Percentiles rank a stretch among this genome's conserved stretches.
phyloP scores from a whole-genome alignment of 78 protist genomes.

The Guillardia theta region DNA sequence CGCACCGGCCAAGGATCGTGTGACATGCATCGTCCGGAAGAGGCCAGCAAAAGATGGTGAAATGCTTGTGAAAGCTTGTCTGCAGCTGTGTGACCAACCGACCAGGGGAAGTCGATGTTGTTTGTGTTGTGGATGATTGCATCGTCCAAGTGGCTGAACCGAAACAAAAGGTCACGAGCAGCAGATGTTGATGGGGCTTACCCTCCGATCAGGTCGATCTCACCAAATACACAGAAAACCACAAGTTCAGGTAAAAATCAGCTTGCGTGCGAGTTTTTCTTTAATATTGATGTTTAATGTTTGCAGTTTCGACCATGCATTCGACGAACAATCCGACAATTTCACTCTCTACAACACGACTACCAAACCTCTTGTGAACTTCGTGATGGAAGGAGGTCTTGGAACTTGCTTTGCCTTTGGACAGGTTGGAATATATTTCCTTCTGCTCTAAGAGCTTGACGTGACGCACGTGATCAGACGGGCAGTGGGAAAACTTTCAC shows the following conservation, averaged over 20 bases:
- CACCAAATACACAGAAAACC: background rate
- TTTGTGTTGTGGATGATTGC: background rate
- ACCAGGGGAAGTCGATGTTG: background rate
- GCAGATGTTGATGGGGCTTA: too few species aligned
- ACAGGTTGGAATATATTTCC: constrained; percentile 68
- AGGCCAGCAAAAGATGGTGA: background rate
- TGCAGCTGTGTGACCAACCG: too few species aligned
- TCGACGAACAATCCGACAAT: constrained; percentile 71
- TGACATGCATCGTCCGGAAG: background rate
- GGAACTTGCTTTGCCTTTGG: constrained; percentile 97
- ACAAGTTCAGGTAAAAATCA: background rate
- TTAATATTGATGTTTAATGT: background rate
- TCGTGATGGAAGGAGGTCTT: constrained; percentile 77
- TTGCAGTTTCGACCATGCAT: constrained; percentile 81
- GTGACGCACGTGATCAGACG: background rate
- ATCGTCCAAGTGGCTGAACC: background rate
- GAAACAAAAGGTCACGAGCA: constrained; percentile 19
- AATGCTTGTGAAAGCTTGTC: too few species aligned
- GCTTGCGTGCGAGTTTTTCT: background rate
- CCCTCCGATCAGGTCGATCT: too few species aligned
- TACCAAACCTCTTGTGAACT: constrained; percentile 75
- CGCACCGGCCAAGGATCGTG: background rate
- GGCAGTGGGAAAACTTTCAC: constrained; percentile 64
- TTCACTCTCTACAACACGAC: constrained; percentile 59
- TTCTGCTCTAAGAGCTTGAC: background rate